Percentiles rank a stretch among this genome's conserved stretches.
These are phyloP conservation scores for Ascochyta clinopodiicola DNA, from an alignment of 2,329 filamentous ascomycete genomes.

Conservation along the genomic window DNA sequence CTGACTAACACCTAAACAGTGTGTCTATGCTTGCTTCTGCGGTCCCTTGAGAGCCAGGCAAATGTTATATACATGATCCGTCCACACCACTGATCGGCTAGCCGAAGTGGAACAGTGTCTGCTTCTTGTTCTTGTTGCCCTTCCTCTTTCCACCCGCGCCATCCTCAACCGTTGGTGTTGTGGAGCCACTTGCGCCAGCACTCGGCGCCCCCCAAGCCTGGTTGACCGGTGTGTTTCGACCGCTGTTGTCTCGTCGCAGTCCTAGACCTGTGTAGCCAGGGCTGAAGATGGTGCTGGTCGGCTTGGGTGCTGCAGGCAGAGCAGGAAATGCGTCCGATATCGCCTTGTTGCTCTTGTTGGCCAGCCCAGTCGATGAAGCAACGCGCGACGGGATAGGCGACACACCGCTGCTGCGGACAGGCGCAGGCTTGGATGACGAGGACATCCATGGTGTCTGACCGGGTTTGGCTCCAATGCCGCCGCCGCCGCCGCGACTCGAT, in stretches of 20 bases:
- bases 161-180: slow-evolving; percentile 31
- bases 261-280: slow-evolving; percentile 57
- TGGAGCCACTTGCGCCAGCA: slow-evolving; percentile 34
- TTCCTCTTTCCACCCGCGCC: slow-evolving; percentile 51
- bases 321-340: slow-evolving; percentile 76
- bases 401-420: slow-evolving; percentile 21
- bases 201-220: slow-evolving; percentile 51
- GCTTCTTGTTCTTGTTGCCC: slow-evolving; percentile 59
- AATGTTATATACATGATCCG: background rate
- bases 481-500: slow-evolving; percentile 24
- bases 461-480: slow-evolving; percentile 44
- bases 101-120: slow-evolving; percentile 59
- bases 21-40: slow-evolving; percentile 4
- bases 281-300: slow-evolving; percentile 61
- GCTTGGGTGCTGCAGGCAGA: slow-evolving; percentile 78
- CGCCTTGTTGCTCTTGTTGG: slow-evolving; percentile 30
- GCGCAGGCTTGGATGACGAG: slow-evolving; percentile 36
- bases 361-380: slow-evolving; percentile 36
- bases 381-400: slow-evolving; percentile 49
- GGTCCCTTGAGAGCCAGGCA: background rate
- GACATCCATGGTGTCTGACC: slow-evolving; percentile 47
- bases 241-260: slow-evolving; percentile 52
- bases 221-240: slow-evolving; percentile 44
- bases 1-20: background rate
- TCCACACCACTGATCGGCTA: slow-evolving; percentile 25